Conservation (phyloP, 176 grass and related monocot species). For the Avena sativa region DNA sequence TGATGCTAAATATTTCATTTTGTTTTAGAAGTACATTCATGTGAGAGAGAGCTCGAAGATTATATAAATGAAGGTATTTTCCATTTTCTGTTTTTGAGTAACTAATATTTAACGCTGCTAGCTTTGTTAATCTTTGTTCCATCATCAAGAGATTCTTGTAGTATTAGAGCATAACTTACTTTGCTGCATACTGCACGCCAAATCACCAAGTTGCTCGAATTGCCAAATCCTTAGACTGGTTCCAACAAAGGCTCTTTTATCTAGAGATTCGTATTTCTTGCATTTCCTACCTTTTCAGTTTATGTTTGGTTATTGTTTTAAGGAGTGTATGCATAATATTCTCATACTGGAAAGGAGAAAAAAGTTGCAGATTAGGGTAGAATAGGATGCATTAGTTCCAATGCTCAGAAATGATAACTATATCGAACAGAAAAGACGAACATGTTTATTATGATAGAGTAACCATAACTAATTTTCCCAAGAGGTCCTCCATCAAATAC, state of each 20-base stretch:
- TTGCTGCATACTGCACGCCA: neutral
- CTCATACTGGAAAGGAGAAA: neutral
- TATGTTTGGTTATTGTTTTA: neutral
- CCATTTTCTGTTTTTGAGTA: slow-evolving; percentile 15
- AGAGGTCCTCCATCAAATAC: neutral
- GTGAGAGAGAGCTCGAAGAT: slow-evolving; percentile 55
- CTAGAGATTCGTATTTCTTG: neutral
- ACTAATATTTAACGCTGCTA: neutral
- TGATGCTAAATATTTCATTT: slow-evolving; percentile 21
- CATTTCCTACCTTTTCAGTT: neutral
- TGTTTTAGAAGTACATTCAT: slow-evolving; percentile 50
- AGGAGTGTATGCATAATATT: neutral
- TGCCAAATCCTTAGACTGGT: neutral
- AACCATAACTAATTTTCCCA: neutral
- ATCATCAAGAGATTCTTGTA: neutral
- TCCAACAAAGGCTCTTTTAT: neutral
- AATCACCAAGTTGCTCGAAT: neutral
- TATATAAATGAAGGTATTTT: slow-evolving; percentile 59
- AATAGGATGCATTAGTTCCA: neutral
- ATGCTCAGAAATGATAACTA: neutral
- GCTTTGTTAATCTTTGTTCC: slow-evolving; percentile 28
- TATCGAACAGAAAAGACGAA: neutral
- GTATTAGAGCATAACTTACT: neutral
- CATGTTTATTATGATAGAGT: neutral
- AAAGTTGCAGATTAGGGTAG: neutral